These are phyloP conservation scores for Pythium phragmitis DNA, from an alignment of 352 stramenopile species.

Conservation along the genomic window DNA sequence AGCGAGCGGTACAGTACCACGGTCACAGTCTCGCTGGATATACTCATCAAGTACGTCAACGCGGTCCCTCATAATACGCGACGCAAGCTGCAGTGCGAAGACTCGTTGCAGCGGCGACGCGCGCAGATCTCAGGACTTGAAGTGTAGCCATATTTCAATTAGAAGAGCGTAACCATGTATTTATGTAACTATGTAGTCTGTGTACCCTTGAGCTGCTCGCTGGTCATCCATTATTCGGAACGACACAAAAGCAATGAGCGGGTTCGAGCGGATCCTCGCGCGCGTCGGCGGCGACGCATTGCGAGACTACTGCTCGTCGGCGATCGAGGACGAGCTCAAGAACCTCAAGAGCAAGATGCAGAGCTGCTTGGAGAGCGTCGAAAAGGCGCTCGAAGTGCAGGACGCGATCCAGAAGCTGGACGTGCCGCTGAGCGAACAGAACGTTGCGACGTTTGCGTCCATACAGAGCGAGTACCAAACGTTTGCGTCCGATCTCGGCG, in stretches of 20 bases:
- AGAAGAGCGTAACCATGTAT: not conserved
- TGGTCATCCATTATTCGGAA: not conserved
- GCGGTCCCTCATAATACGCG: constrained; percentile 19
- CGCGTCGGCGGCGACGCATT: constrained; percentile 64
- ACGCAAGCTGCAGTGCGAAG: constrained; percentile 12
- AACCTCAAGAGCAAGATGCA: constrained; percentile 63
- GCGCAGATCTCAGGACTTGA: constrained; percentile 5
- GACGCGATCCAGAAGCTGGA: constrained; percentile 59
- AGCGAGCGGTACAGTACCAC: constrained; percentile 5
- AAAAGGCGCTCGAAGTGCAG: constrained; percentile 63
- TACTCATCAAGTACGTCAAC: constrained; percentile 14
- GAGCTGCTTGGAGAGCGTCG: constrained; percentile 47
- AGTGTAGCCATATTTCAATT: constrained; percentile 6
- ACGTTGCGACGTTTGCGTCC: constrained; percentile 44
- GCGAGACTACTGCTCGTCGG: constrained; percentile 71
- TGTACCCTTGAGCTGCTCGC: not conserved
- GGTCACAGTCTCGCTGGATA: constrained; percentile 3
- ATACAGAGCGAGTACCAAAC: constrained; percentile 56
- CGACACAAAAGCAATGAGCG: constrained; percentile 40
- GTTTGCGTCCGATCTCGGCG: constrained; percentile 45
- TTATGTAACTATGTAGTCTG: not conserved
- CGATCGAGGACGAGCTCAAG: constrained; percentile 71
- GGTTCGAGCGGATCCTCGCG: constrained; percentile 73
- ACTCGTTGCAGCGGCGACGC: constrained; percentile 7
- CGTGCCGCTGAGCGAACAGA: constrained; percentile 56